Conservation (phyloP, 2,329 filamentous ascomycete species). For the Hypocreales sp. region DNA sequence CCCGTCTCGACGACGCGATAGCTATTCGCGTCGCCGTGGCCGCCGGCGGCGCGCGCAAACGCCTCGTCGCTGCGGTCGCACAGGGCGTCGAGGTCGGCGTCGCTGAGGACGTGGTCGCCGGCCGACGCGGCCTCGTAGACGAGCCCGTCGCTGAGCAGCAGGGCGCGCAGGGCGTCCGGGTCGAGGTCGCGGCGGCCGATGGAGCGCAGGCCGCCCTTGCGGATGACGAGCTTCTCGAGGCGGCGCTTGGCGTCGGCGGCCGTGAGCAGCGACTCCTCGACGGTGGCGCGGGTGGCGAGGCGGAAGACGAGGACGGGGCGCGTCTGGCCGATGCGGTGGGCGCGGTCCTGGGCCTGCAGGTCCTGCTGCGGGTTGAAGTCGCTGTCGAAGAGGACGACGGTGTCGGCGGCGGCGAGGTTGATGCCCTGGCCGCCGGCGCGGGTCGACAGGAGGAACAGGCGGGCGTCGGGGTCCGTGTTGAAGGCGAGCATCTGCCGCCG, state of each 20-base stretch:
- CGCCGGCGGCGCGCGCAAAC: conserved; percentile 59
- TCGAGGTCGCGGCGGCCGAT: conserved; percentile 30
- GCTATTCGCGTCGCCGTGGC: conserved; percentile 52
- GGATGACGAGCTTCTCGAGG: conserved; percentile 87
- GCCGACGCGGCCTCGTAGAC: conserved; percentile 34
- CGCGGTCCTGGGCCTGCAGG: conserved; percentile 88
- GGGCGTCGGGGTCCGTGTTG: conserved; percentile 48
- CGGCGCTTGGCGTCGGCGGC: conserved; percentile 84
- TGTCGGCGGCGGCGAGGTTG: conserved; percentile 83
- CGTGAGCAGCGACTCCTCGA: conserved; percentile 75
- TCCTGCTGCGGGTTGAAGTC: conserved; percentile 97
- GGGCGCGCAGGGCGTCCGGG: conserved; percentile 42
- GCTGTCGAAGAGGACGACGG: conserved; percentile 76
- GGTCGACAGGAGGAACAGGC: conserved; percentile 78
- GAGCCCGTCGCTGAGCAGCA: conserved; percentile 58
- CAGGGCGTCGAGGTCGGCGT: conserved; percentile 61
- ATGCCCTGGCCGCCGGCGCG: conserved; percentile 90
- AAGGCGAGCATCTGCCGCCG: conserved; percentile 58
- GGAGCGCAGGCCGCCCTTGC: conserved; percentile 71
- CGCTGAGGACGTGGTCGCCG: conserved; percentile 52
- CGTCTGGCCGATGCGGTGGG: conserved; percentile 87
- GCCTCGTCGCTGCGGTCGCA: conserved; percentile 58
- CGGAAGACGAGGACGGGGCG: conserved; percentile 86
- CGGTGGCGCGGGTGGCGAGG: conserved; percentile 81
- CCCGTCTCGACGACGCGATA: conserved; percentile 74